Evolutionary conservation across 768 basidiomycete species (phyloP).

Genomic region (Boletellus sp.): DNA sequence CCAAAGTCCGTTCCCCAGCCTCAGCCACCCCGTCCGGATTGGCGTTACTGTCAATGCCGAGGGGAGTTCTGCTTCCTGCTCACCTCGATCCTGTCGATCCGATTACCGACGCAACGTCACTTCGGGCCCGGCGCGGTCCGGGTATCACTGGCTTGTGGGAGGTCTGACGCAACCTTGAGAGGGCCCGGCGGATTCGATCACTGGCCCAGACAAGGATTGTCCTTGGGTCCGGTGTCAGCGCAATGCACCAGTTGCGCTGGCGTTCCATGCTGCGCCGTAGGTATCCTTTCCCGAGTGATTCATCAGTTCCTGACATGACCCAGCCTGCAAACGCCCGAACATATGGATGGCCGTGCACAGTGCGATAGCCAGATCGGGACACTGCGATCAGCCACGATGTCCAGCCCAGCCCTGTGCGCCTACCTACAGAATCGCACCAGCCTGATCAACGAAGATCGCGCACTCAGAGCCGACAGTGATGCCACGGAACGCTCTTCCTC

Average conservation of each 20-base stretch:
- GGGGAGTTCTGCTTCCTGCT: slow-evolving; percentile 70
- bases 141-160: slow-evolving; percentile 58
- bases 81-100: slow-evolving; percentile 81
- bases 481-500: slow-evolving; percentile 28
- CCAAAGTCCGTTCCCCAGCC: slow-evolving; percentile 40
- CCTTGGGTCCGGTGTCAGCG: too few relatives aligned
- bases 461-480: slow-evolving; percentile 45
- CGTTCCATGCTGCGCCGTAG: too few relatives aligned
- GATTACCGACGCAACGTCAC: slow-evolving; percentile 57
- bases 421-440: slow-evolving; percentile 18
- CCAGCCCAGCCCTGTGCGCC: neutral
- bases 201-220: slow-evolving; percentile 40
- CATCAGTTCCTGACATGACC: too few relatives aligned
- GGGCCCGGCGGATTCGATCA: slow-evolving; percentile 65
- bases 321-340: too few relatives aligned
- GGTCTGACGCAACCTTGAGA: slow-evolving; percentile 49
- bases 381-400: slow-evolving; percentile 3
- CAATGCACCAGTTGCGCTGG: too few relatives aligned
- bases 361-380: too few relatives aligned
- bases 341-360: too few relatives aligned
- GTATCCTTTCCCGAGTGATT: too few relatives aligned
- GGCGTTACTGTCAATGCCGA: slow-evolving; percentile 58
- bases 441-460: slow-evolving; percentile 42
- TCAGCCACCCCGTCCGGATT: too few relatives aligned
- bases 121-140: slow-evolving; percentile 54